Base-by-base conservation (phyloP, 129 eudicot species). In the Smallanthus sonchifolius region DNA sequence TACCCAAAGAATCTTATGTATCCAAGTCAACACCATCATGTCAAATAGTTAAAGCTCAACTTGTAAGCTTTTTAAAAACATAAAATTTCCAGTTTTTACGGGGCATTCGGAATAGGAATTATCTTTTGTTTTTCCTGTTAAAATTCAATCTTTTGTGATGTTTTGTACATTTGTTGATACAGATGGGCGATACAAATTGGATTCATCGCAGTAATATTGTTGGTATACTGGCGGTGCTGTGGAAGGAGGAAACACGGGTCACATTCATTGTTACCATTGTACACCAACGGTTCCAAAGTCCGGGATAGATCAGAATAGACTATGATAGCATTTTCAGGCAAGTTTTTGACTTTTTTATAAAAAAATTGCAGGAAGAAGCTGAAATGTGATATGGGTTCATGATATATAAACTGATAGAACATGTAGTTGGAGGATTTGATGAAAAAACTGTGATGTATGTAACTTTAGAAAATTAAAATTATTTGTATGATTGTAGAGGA, bases 151-250 rank as follows among this genome's bases (percentile, higher is more conserved):
- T 24, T 49, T 19, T 14, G 5, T 70, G 70, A 20, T 56, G 17
- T 20, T n/a, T 16, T 28, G 9, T 59, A n/a, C 30, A 24, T 49
- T 65, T 80, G 65, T 59, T 76, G 77, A 8, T 40, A 55, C 88
- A 90, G 96, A 80, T 90, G 98, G 98, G 98, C 98, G 16, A 77
- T 90, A 45, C 98, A 89, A 34, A 52, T 92, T 39, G 79, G 86
- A 38, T 75, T 86, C 2, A 42, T 92, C 14, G 87, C 77, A 34
- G 77, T 79, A 28, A 19, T 90, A 59, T 69, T 90, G 69, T 74
- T 90, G 72, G 73, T 90, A 38, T 92, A 92, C 45, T 92, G 96
- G 98, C 88, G 99, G 67, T 94, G 96, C 66, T 86, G 67, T 47
- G 90, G 96, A 39, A 86, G 91, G 77, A 85, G 87, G 84, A 91